A percentile compares a stretch with the other conserved stretches of the same genome.
Evolutionary conservation across 257 asterid species (phyloP).

Genomic region (Fraxinus pennsylvanica): DNA sequence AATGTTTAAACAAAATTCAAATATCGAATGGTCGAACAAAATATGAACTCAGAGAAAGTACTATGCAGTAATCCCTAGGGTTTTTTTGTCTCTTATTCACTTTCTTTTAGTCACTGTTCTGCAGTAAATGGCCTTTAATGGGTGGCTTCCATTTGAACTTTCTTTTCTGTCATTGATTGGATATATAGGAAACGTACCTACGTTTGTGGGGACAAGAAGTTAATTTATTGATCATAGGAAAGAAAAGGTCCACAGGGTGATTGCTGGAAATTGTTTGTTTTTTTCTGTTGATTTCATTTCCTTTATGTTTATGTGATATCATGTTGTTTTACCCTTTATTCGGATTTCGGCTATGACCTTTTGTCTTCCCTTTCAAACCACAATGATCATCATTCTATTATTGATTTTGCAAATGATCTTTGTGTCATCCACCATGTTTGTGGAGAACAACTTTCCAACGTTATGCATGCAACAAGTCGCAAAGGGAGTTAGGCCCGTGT

Average conservation of each 20-base stretch:
- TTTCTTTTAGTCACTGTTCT: not conserved
- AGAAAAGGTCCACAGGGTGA: constrained; percentile 20
- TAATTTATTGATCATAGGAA: constrained; percentile 17
- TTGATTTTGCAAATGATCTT: constrained; percentile 29
- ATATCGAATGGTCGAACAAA: not conserved
- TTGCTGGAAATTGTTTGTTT: constrained; percentile 11
- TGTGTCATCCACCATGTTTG: constrained; percentile 16
- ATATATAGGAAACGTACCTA: not conserved
- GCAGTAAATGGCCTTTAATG: constrained; percentile 12
- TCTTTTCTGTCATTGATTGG: constrained; percentile 6
- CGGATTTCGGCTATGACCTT: constrained; percentile 10
- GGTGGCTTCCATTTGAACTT: constrained; percentile 14
- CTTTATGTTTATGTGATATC: constrained; percentile 23
- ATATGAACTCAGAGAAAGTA: not conserved
- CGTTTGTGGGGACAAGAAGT: constrained; percentile 23
- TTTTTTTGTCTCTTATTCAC: too few relatives aligned
- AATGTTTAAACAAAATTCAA: not conserved
- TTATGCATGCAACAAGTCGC: not conserved
- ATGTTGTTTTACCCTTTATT: constrained; percentile 36
- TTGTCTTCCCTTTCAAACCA: constrained; percentile 4
- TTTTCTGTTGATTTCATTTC: constrained; percentile 23
- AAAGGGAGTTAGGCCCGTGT: too few relatives aligned
- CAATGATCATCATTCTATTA: constrained; percentile 28
- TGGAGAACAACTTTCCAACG: not conserved
- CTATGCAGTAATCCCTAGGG: not conserved